Base-by-base conservation (phyloP, 371 early-diverging fungal species). In the Saksenaea vasiformis region DNA sequence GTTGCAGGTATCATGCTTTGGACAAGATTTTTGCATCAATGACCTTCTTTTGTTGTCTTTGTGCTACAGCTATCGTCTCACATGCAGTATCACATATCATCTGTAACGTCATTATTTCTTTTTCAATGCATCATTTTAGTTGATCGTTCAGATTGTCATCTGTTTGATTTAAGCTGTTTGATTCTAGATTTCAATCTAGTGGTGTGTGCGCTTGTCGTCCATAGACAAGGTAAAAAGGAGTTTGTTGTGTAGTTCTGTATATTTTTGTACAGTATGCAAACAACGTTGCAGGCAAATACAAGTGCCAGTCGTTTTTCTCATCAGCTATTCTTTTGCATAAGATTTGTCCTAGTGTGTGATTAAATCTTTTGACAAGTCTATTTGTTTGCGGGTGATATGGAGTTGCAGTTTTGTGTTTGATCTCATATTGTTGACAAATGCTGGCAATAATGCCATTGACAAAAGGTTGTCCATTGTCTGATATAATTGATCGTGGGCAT, bases 401-500 rank as follows among this genome's bases (percentile, higher is more conserved):
- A 15, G 47, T 34, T 22, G 36, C 37, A 1, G 61, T 60, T 4
- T 51, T 37, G 38, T 60, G 53, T 7, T 26, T 28, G 17, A 53
- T 60, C 3, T 14, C 14, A 53, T 34, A 60, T 17, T 15, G 28
- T 7, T 39, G 27, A 35, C 54, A 64, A 8, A 58, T 39, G 13
- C 35, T 7, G 15, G 9, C 19, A 14, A 64, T 51, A 0, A 58
- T n/a, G 0, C 27, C 22, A 14, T 34, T 47, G 0, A 51, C 26
- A 36, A 64, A 64, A 0, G 64, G 64, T 28, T 51, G 35, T 24
- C 64, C 64, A 57, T 64, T 57, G 11, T 64, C 58, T 0, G 56
- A 34, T 31, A 62, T 24, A 24, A 56, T 56, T 13, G 19, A 56
- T 1, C 31, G 7, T 0, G 56, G 63, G 36, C 31, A 35, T 15